Evolutionary conservation across 2,329 filamentous ascomycete species (phyloP).

Genomic region (Claviceps capensis): DNA sequence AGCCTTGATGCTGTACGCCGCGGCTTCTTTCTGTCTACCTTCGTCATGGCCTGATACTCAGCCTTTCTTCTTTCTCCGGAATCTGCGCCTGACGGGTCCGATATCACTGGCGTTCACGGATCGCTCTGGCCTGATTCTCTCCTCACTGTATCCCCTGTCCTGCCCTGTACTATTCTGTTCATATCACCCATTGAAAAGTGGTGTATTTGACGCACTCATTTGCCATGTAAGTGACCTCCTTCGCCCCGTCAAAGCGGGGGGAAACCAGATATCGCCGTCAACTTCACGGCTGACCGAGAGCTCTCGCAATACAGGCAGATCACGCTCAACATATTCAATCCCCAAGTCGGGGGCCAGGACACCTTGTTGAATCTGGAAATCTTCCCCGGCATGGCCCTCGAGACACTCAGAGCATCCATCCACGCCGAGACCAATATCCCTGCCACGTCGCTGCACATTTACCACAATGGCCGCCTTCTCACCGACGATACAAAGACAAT

Average conservation of each 20-base stretch:
- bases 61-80: neutral
- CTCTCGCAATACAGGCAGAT: constrained; percentile 50
- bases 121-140: neutral
- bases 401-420: constrained; percentile 76
- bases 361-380: constrained; percentile 75
- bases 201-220: neutral
- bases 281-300: constrained; percentile 2
- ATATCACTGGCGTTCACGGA: neutral
- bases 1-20: neutral
- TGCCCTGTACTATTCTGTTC: neutral
- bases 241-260: neutral
- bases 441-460: constrained; percentile 64
- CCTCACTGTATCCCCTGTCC: neutral
- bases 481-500: constrained; percentile 68
- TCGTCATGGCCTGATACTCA: neutral
- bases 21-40: neutral
- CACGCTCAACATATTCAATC: constrained; percentile 71
- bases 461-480: constrained; percentile 77
- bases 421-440: constrained; percentile 70
- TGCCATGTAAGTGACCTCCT: neutral
- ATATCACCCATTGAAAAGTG: neutral
- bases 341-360: constrained; percentile 51
- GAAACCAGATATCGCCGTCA: neutral
- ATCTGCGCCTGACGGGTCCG: neutral
- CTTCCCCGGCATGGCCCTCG: constrained; percentile 67